These are phyloP conservation scores for Flaveria trinervia DNA, from an alignment of 129 eudicot genomes.

Conservation along the genomic window DNA sequence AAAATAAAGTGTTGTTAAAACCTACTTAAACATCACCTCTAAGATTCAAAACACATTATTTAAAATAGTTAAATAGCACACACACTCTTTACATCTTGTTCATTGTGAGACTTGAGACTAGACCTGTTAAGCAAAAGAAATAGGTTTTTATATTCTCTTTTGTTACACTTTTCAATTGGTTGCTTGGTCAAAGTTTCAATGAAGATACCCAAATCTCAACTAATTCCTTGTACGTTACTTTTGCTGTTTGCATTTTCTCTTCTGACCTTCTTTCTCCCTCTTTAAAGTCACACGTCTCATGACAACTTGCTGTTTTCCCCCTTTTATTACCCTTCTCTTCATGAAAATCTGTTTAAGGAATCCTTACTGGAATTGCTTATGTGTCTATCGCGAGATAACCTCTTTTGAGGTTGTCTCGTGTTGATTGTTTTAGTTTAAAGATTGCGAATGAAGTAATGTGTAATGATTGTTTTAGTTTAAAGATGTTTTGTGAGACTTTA, in stretches of 20 bases:
- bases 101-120: too few relatives aligned
- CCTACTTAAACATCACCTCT: too few relatives aligned
- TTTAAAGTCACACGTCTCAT: background rate
- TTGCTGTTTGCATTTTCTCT: background rate
- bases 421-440: background rate
- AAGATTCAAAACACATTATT: too few relatives aligned
- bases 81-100: too few relatives aligned
- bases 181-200: slow-evolving; percentile 4
- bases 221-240: background rate
- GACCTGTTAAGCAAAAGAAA: background rate
- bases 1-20: too few relatives aligned
- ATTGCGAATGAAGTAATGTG: background rate
- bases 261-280: background rate
- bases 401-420: background rate
- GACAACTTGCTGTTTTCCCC: background rate
- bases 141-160: background rate
- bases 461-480: background rate
- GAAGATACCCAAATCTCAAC: slow-evolving; percentile 12
- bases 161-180: background rate
- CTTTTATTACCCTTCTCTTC: slow-evolving; percentile 2
- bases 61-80: too few relatives aligned
- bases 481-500: background rate
- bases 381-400: background rate
- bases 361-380: background rate
- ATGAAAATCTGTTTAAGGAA: background rate